These are phyloP conservation scores for Fistulinella prunicolor DNA, from an alignment of 768 basidiomycete species.

Conservation along the genomic window DNA sequence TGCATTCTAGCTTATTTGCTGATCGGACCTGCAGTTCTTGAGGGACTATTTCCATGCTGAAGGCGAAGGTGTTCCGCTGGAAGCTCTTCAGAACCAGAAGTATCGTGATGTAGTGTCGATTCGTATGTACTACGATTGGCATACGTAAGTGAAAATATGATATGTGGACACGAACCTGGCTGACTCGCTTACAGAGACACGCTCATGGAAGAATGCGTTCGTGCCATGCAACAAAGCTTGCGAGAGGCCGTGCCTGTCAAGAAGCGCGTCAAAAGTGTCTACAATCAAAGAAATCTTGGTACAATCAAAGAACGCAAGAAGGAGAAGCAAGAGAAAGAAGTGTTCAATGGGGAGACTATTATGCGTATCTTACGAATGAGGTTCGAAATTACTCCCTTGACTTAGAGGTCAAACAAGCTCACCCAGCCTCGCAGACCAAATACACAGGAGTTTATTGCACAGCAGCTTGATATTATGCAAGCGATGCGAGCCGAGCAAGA, in stretches of 20 bases:
- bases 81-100: constrained; percentile 88
- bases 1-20: neutral
- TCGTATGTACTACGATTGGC: constrained; percentile 95
- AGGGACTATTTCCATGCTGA: constrained; percentile 93
- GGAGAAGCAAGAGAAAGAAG: constrained; percentile 77
- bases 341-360: constrained; percentile 82
- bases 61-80: constrained; percentile 86
- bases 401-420: neutral
- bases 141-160: constrained; percentile 55
- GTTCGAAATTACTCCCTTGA: constrained; percentile 39
- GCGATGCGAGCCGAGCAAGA: constrained; percentile 85
- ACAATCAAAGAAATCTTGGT: constrained; percentile 89
- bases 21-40: constrained; percentile 60
- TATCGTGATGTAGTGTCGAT: constrained; percentile 90
- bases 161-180: neutral
- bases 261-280: constrained; percentile 91
- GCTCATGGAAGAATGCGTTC: constrained; percentile 92
- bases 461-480: constrained; percentile 79
- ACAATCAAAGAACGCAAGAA: constrained; percentile 94
- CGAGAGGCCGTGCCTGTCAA: constrained; percentile 71
- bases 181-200: constrained; percentile 51
- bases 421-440: constrained; percentile 48
- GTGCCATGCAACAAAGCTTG: constrained; percentile 89
- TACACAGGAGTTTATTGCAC: constrained; percentile 83
- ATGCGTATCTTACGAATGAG: constrained; percentile 95